A percentile compares a stretch with the other conserved stretches of the same genome.
Conservation (phyloP, 2,329 filamentous ascomycete species). For the Trichoderma sp. region DNA sequence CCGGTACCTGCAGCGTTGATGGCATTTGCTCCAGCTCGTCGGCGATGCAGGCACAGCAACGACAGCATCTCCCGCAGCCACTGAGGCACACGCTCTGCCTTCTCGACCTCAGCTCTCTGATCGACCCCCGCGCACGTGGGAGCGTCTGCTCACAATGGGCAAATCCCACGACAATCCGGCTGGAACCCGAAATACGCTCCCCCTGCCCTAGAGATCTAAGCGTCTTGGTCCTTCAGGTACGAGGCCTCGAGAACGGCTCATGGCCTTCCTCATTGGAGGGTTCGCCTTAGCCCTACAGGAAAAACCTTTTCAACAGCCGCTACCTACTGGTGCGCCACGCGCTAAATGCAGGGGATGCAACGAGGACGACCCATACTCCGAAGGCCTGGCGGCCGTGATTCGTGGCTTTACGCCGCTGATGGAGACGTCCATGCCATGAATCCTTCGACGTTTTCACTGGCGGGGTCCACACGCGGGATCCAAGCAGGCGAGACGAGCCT, state of each 20-base stretch:
- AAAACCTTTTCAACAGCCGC: neutral
- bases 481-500: constrained; percentile 15
- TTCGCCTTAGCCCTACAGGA: constrained; percentile 2
- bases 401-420: neutral
- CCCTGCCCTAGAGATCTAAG: constrained; percentile 20
- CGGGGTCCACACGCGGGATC: neutral
- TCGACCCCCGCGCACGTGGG: neutral
- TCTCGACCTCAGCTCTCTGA: neutral
- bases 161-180: constrained; percentile 20
- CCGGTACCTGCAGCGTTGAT: neutral
- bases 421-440: constrained; percentile 7
- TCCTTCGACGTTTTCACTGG: constrained; percentile 8
- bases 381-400: neutral
- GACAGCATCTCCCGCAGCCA: neutral
- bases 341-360: constrained; percentile 18
- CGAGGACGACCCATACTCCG: neutral
- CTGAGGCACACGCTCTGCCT: neutral
- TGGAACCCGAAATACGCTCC: constrained; percentile 10
- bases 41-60: neutral
- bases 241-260: neutral
- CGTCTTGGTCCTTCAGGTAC: constrained; percentile 12
- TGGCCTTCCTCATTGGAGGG: constrained; percentile 6
- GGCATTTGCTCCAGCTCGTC: neutral
- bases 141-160: neutral
- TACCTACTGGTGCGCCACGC: constrained; percentile 22